Conservation (phyloP, 78 protist species). For the Ministeria vibrans region DNA sequence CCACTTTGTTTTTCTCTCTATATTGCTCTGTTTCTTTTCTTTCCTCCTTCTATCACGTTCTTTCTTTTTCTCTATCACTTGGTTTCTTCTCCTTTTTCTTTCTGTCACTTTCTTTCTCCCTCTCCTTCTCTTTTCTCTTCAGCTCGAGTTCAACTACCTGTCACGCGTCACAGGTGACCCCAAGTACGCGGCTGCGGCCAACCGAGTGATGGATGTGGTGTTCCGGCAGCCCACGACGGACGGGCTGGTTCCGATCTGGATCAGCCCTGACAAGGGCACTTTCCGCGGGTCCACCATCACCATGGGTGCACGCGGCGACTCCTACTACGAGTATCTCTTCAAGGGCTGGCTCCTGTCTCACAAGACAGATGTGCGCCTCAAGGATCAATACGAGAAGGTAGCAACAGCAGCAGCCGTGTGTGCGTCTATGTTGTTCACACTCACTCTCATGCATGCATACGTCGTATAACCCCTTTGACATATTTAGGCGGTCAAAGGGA, state of each 20-base stretch:
- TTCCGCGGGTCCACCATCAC: slow-evolving; percentile 3
- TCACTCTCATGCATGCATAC: too few species aligned
- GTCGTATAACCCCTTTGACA: too few species aligned
- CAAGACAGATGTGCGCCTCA: background rate
- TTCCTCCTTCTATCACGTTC: too few species aligned
- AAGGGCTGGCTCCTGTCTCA: slow-evolving; percentile 34
- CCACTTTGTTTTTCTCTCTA: too few species aligned
- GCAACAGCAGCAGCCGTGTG: too few species aligned
- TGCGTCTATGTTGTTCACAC: too few species aligned
- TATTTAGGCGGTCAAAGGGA: too few species aligned
- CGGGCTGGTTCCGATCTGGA: background rate
- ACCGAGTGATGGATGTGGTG: background rate
- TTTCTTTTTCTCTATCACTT: too few species aligned
- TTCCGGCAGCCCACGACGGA: background rate
- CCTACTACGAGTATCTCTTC: slow-evolving; percentile 56
- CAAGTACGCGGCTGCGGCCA: slow-evolving; percentile 1
- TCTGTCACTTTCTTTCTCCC: too few species aligned
- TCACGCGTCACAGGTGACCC: slow-evolving; percentile 50
- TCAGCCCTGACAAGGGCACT: background rate
- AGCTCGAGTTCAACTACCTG: slow-evolving; percentile 65
- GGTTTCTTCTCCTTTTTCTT: too few species aligned
- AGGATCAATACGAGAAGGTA: background rate
- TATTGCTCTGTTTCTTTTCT: too few species aligned
- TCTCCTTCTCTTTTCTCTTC: too few species aligned
- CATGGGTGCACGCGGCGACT: slow-evolving; percentile 54